phyloP scores from a whole-genome alignment of 306 rosid genomes.

The Mucuna pruriens region DNA sequence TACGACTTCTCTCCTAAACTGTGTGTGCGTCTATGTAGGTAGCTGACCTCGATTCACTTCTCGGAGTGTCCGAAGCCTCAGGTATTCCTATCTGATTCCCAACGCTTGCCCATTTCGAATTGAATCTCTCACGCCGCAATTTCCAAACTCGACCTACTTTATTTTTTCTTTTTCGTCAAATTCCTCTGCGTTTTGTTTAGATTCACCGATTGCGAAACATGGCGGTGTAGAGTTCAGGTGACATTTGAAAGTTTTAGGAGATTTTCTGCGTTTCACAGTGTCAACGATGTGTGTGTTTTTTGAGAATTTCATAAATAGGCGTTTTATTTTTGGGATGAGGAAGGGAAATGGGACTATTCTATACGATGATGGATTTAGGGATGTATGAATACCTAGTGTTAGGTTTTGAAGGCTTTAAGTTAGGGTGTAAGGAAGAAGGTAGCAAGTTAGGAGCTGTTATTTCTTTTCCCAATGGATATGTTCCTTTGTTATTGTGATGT shows the following conservation, averaged over 20 bases:
- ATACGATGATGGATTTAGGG: neutral
- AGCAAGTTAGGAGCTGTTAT: neutral
- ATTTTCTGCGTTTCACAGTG: slow-evolving; percentile 6
- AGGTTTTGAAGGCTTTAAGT: slow-evolving; percentile 1
- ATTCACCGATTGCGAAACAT: neutral
- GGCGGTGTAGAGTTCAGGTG: neutral
- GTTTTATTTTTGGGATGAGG: slow-evolving; percentile 9
- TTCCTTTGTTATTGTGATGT: slow-evolving; percentile 5
- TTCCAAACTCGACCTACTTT: neutral
- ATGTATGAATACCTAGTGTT: neutral
- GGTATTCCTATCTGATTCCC: slow-evolving; percentile 36
- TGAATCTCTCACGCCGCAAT: neutral
- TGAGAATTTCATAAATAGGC: neutral
- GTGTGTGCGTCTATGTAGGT: slow-evolving; percentile 19
- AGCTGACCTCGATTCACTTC: slow-evolving; percentile 39
- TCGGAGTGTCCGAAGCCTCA: slow-evolving; percentile 36
- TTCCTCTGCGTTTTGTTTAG: neutral
- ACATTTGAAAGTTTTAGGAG: slow-evolving; percentile 8
- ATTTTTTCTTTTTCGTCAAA: neutral
- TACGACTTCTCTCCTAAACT: neutral
- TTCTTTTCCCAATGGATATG: neutral
- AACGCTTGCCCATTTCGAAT: neutral
- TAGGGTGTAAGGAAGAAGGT: slow-evolving; percentile 5
- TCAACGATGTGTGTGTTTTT: neutral
- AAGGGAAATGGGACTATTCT: slow-evolving; percentile 5